Percentiles rank a stretch among this genome's conserved stretches.
These are phyloP conservation scores for Xylaria cubensis DNA, from an alignment of 495 filamentous ascomycete species.

Conservation along the genomic window DNA sequence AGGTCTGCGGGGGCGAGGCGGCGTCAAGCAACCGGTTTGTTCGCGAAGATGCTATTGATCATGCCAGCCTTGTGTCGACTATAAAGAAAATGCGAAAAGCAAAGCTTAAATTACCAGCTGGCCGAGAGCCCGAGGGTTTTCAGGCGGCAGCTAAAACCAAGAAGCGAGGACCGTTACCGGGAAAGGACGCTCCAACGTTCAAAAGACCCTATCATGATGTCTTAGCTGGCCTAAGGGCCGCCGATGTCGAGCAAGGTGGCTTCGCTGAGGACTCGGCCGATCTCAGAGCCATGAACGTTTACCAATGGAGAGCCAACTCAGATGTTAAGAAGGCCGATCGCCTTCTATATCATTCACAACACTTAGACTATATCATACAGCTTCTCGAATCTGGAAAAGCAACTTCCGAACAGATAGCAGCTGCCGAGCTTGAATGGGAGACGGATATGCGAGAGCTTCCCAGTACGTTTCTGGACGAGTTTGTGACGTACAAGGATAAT, in stretches of 20 bases:
- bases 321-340: constrained; percentile 28
- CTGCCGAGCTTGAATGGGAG: constrained; percentile 33
- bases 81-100: constrained; percentile 43
- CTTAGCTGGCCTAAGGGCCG: constrained; percentile 42
- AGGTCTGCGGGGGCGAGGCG: constrained; percentile 47
- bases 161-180: constrained; percentile 15
- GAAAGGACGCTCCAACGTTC: constrained; percentile 32
- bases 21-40: constrained; percentile 23
- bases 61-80: constrained; percentile 36
- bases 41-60: constrained; percentile 45
- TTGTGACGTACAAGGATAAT: constrained; percentile 53
- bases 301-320: constrained; percentile 39
- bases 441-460: constrained; percentile 21
- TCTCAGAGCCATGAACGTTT: constrained; percentile 26
- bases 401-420: constrained; percentile 15
- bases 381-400: constrained; percentile 30
- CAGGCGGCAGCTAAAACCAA: constrained; percentile 28
- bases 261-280: constrained; percentile 28
- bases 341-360: constrained; percentile 37
- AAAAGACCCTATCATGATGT: constrained; percentile 41
- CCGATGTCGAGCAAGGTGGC: constrained; percentile 23
- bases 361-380: constrained; percentile 30
- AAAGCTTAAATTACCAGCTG: constrained; percentile 39
- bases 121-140: constrained; percentile 42
- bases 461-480: constrained; percentile 31